Percentiles rank a stretch among this genome's conserved stretches.
Conservation (phyloP, 176 grass and related monocot genomes). For the Raddia guianensis region DNA sequence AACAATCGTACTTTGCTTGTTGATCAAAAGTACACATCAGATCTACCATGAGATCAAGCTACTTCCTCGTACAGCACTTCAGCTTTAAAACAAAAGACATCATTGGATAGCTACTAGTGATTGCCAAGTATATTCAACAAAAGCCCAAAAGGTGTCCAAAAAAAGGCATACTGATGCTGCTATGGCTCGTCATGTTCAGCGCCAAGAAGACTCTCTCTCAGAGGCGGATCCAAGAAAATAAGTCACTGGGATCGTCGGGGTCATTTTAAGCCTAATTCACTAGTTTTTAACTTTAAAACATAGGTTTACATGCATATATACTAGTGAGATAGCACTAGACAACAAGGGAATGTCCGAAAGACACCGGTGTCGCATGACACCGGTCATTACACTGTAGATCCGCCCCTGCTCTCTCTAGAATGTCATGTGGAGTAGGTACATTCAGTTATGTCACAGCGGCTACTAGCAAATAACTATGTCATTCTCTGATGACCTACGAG, state of each 20-base stretch:
- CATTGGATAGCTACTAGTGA: neutral
- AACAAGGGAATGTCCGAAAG: too few relatives aligned
- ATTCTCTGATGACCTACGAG: constrained; percentile 30
- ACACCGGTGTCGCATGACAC: too few relatives aligned
- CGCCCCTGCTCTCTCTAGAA: neutral
- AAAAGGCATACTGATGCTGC: neutral
- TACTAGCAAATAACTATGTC: constrained; percentile 23
- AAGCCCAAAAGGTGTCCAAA: constrained; percentile 8
- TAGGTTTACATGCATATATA: too few relatives aligned
- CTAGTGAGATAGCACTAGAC: too few relatives aligned
- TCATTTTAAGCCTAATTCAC: too few relatives aligned
- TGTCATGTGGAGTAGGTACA: neutral
- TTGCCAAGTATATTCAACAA: neutral
- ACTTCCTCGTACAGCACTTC: constrained; percentile 7
- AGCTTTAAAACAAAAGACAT: constrained; percentile 31
- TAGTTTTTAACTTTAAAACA: too few relatives aligned
- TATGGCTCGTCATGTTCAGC: constrained; percentile 25
- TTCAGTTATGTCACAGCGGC: constrained; percentile 8
- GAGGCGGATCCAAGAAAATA: too few relatives aligned
- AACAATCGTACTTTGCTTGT: neutral
- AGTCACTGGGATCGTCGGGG: too few relatives aligned
- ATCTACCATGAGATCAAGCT: neutral
- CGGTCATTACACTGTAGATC: too few relatives aligned
- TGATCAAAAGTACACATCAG: neutral
- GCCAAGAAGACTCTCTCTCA: neutral